Conservation (phyloP, 1,139 yeast genomes). For the Kodamaea sp. region DNA sequence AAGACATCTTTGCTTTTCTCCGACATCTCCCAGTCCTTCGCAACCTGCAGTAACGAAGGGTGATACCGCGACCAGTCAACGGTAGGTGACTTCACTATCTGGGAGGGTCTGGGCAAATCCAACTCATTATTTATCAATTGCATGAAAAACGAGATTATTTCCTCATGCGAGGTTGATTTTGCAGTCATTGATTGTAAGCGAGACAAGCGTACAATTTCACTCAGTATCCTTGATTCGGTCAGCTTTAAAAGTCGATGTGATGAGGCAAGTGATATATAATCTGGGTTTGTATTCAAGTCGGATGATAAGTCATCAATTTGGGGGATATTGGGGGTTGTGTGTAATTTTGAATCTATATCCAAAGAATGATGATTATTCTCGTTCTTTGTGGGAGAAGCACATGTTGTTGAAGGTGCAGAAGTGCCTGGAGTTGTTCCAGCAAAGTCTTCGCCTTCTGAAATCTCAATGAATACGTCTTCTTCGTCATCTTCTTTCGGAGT, state of each 20-base stretch:
- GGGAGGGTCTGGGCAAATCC: conserved; percentile 35
- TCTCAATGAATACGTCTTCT: conserved; percentile 9
- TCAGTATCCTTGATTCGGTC: conserved; percentile 23
- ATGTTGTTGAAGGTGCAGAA: conserved; percentile 7
- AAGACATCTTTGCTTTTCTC: conserved; percentile 4
- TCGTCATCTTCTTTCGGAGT: conserved; percentile 46
- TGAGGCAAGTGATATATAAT: conserved; percentile 37
- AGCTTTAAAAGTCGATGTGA: conserved; percentile 30
- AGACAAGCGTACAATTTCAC: conserved; percentile 35
- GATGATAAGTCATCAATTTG: not conserved
- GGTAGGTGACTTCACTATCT: conserved; percentile 33
- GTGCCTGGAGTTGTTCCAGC: conserved; percentile 9
- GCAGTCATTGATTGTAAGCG: conserved; percentile 16
- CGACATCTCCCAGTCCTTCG: conserved; percentile 8
- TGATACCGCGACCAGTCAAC: conserved; percentile 38
- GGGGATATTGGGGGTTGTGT: not conserved
- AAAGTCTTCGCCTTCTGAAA: conserved; percentile 6
- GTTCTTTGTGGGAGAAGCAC: conserved; percentile 2
- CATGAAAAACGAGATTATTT: conserved; percentile 27
- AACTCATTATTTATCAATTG: conserved; percentile 29
- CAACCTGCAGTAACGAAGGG: conserved; percentile 14
- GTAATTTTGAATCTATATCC: not conserved
- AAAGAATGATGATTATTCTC: not conserved
- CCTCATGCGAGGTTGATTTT: conserved; percentile 20
- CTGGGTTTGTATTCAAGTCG: conserved; percentile 31